Base-by-base conservation (phyloP, 1,284 basidiomycete species). In the Volvariella volvacea region DNA sequence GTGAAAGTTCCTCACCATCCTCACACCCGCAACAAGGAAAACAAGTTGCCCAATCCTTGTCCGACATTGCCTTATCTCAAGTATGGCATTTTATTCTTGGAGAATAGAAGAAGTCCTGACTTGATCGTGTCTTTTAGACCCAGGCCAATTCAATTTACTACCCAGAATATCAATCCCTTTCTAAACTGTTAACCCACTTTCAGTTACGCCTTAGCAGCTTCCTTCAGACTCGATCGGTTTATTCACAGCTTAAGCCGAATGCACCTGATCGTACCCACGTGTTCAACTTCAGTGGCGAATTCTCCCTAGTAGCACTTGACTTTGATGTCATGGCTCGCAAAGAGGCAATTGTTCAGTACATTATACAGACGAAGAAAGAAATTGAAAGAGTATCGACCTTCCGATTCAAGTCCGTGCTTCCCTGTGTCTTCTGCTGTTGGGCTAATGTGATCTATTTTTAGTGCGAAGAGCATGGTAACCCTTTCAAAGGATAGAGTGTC, bases 241-340 rank as follows among this genome's bases (percentile, higher is more conserved):
- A 36, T 36, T 16, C 8, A 4, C 19, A 36, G 14, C 8, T 15
- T 4, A 36, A 15, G n/a, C 7, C 6, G 8, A 36, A 15, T 36
- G 4, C 34, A 8, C n/a, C 34, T 15, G n/a, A 20, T 20, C 6
- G 4, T 20, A 15, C 34, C 6, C 8, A 15, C 19, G 19, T 60
- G 30, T 80, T 81, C 54, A 55, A 55, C 9, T 80, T 80, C 48
- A 68, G 70, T 34, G 78, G 76, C 15, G 77, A 80, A 56, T 79
- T 68, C 55, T 73, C 76, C 4, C 56, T 71, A 22, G 69, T 78
- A 16, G 67, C 69, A 6, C 48, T 61, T 20, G 68, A 71, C 43
- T 65, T 65, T 16, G 57, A 67, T 22, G 53, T 76, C 12, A 21
- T 57, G n/a, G 47, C 42, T 28, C 55, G 62, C 44, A 56, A 53